Base-by-base conservation (phyloP, 2,329 filamentous ascomycete species). In the Colletotrichum tropicicola region DNA sequence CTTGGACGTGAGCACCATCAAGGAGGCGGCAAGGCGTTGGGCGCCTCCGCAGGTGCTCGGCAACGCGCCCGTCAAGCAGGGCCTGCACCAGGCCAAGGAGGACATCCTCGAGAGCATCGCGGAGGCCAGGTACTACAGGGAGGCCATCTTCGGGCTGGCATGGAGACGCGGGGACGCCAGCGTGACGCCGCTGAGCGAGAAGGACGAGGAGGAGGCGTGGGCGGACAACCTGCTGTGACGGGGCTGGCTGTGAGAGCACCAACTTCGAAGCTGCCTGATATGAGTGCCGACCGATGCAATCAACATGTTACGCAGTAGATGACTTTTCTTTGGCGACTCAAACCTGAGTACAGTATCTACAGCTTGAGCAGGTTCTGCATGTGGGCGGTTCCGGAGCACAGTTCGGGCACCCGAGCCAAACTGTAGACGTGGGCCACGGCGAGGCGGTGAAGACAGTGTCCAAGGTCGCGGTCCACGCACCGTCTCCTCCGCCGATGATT, bases 31-130 rank as follows among this genome's bases (percentile, higher is more conserved):
- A 17, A 87, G 89, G 68, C 85, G 95, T 47, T 99, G 96, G 95
- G 90, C 89, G 44, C 83, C 85, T 1, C 76, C 82, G n/a, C 83
- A 87, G 7, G 75, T 92, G 8, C 73, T 92, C 66, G 80, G 82
- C 59, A 81, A 83, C 45, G 89, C 87, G 27, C 94, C 95, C 12
- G 78, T 74, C 67, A 98, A 98, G 83, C 87, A 86, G 74, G 88
- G 87, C 37, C 81, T 89, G 54, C 96, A 99, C 80, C 88, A 95
- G 77, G 96, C 96, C 0, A 89, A 87, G 71, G 89, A 93, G 59
- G 96, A 99, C 77, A 97, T 99, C 62, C 78, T 98, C 66, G 96
- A 99, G 82, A 98, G 95, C 78, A 98, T 99, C 68, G 90, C 87
- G 59, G 96, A 99, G 82, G 95, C 95, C 58, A 88, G 82, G 72